phyloP scores from a whole-genome alignment of 2,329 filamentous ascomycete genomes.

The Pezicula radicicola region DNA sequence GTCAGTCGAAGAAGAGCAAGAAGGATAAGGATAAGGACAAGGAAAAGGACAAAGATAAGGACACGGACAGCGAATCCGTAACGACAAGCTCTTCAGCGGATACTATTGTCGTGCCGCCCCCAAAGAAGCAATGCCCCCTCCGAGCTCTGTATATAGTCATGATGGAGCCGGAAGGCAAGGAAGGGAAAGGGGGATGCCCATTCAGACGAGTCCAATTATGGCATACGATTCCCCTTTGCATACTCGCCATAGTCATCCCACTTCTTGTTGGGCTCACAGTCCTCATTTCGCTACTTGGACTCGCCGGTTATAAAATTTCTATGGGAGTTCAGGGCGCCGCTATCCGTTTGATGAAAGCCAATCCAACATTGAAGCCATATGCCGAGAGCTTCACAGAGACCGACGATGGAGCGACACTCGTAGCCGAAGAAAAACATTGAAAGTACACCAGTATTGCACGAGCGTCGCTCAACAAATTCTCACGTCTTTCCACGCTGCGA shows the following conservation, averaged over 20 bases:
- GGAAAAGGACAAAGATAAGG: no score
- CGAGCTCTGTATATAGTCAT: slow-evolving; percentile 21
- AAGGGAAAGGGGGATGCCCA: slow-evolving; percentile 15
- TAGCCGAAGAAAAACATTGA: background rate
- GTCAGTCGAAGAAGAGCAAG: slow-evolving; percentile 15
- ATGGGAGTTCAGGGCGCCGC: slow-evolving; percentile 13
- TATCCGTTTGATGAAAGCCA: slow-evolving; percentile 9
- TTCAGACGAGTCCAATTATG: slow-evolving; percentile 23
- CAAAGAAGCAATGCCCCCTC: slow-evolving; percentile 21
- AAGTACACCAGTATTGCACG: background rate
- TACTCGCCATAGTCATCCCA: slow-evolving; percentile 23
- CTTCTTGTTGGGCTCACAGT: slow-evolving; percentile 12
- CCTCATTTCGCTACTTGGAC: slow-evolving; percentile 22
- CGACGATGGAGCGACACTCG: background rate
- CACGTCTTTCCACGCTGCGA: slow-evolving; percentile 16
- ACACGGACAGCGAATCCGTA: no score
- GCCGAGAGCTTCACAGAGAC: background rate
- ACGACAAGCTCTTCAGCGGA: slow-evolving; percentile 10
- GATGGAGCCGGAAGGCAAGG: slow-evolving; percentile 14
- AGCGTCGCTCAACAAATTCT: background rate
- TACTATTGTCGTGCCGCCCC: slow-evolving; percentile 5
- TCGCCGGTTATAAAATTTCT: slow-evolving; percentile 19
- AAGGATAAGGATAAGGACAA: slow-evolving; percentile 23
- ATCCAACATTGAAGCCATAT: slow-evolving; percentile 4
- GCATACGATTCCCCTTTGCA: slow-evolving; percentile 24